These are phyloP conservation scores for Galeopsis tetrahit DNA, from an alignment of 257 asterid species.

Conservation along the genomic window DNA sequence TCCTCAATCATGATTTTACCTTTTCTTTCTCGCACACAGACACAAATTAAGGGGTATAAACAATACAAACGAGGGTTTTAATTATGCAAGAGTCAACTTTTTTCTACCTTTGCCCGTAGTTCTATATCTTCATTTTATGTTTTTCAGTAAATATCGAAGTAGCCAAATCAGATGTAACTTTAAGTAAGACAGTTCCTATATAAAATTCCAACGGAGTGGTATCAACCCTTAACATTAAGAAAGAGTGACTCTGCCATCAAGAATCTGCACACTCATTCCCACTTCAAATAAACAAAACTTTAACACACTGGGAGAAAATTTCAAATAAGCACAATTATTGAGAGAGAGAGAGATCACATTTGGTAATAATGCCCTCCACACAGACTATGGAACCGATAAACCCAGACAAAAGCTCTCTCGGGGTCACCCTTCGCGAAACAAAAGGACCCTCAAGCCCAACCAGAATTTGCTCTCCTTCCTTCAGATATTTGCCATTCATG, in stretches of 20 bases:
- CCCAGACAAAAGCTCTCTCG: conserved; percentile 89
- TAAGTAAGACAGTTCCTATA: neutral
- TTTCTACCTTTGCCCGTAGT: neutral
- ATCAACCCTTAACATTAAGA: neutral
- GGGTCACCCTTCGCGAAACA: conserved; percentile 92
- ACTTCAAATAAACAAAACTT: neutral
- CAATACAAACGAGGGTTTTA: neutral
- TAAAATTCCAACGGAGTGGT: neutral
- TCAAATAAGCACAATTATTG: neutral
- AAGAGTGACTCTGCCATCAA: neutral
- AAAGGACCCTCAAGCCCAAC: conserved; percentile 97
- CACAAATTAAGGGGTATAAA: neutral
- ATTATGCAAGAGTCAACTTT: neutral
- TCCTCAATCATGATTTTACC: neutral
- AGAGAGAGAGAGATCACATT: conserved; percentile 54
- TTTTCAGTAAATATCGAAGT: neutral
- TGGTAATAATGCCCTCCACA: conserved; percentile 91
- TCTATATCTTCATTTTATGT: neutral
- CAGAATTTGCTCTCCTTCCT: conserved; percentile 87
- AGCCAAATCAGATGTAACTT: neutral
- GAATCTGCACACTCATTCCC: neutral
- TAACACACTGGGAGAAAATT: neutral
- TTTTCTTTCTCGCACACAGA: neutral
- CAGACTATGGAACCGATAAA: conserved; percentile 96
- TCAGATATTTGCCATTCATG: conserved; percentile 74